These are phyloP conservation scores for Sarocladiaceae sp. DNA, from an alignment of 2,329 filamentous ascomycete species.

Conservation along the genomic window DNA sequence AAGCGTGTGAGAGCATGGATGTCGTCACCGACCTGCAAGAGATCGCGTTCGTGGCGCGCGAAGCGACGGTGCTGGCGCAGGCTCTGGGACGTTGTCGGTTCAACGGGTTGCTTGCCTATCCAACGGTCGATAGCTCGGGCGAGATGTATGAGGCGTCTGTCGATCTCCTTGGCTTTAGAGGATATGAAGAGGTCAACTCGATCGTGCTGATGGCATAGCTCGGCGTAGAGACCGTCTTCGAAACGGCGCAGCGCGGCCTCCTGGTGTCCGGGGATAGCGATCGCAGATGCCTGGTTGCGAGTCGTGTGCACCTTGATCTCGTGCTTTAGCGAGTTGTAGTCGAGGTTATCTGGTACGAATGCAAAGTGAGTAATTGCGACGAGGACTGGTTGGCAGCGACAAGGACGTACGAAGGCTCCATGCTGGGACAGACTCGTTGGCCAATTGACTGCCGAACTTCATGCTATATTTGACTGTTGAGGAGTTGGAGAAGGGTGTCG, in stretches of 20 bases:
- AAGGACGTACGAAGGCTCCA: slow-evolving; percentile 64
- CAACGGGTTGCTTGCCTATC: slow-evolving; percentile 35
- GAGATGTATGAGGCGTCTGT: slow-evolving; percentile 45
- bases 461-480: slow-evolving; percentile 18
- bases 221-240: slow-evolving; percentile 63
- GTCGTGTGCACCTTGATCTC: slow-evolving; percentile 77
- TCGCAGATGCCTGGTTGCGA: slow-evolving; percentile 59
- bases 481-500: slow-evolving; percentile 1
- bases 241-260: slow-evolving; percentile 55
- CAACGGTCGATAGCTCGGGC: slow-evolving; percentile 41
- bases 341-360: slow-evolving; percentile 62
- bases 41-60: slow-evolving; percentile 45
- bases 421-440: slow-evolving; percentile 71
- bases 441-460: slow-evolving; percentile 50
- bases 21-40: slow-evolving; percentile 60
- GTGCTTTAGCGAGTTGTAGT: slow-evolving; percentile 82
- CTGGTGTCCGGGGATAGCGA: slow-evolving; percentile 67
- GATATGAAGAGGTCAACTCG: slow-evolving; percentile 71
- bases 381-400: background rate
- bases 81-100: slow-evolving; percentile 20
- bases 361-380: slow-evolving; percentile 7
- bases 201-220: slow-evolving; percentile 69
- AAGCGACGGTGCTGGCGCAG: slow-evolving; percentile 45
- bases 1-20: slow-evolving; percentile 66
- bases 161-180: slow-evolving; percentile 75